These are phyloP conservation scores for Phytophthora macrochlamydospora DNA, from an alignment of 352 stramenopile species.

Conservation along the genomic window DNA sequence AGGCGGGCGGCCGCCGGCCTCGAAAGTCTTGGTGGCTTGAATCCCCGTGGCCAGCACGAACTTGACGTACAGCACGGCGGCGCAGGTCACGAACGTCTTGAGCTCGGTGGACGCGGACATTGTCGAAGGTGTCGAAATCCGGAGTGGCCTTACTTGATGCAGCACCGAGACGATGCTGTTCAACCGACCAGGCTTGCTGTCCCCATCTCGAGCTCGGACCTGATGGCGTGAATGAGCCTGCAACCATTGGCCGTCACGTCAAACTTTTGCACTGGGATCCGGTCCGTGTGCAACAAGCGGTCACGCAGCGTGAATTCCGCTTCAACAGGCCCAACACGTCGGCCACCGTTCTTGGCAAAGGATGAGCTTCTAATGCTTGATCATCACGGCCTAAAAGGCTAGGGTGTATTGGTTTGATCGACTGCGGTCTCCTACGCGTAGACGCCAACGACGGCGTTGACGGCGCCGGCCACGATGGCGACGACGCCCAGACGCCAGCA, in stretches of 20 bases:
- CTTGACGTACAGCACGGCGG: conserved; percentile 67
- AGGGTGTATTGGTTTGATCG: neutral
- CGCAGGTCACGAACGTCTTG: conserved; percentile 64
- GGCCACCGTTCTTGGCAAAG: neutral
- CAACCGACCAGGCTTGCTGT: neutral
- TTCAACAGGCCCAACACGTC: neutral
- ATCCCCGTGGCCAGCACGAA: conserved; percentile 55
- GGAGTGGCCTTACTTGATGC: conserved; percentile 13
- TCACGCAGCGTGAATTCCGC: too few relatives aligned
- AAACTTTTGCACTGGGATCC: too few relatives aligned
- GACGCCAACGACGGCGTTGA: conserved; percentile 46
- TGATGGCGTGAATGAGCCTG: conserved; percentile 33
- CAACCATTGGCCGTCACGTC: too few relatives aligned
- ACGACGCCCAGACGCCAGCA: conserved; percentile 58
- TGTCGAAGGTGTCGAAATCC: conserved; percentile 8
- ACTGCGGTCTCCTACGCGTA: conserved; percentile 25
- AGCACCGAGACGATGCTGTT: conserved; percentile 8
- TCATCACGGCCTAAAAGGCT: too few relatives aligned
- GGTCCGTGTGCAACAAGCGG: too few relatives aligned
- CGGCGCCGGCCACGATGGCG: conserved; percentile 32
- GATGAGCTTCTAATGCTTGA: too few relatives aligned
- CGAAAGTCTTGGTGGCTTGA: conserved; percentile 58
- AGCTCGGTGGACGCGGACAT: conserved; percentile 41
- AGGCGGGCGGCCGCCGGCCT: conserved; percentile 44
- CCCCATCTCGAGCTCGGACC: conserved; percentile 7